Conservation (phyloP, 2,329 filamentous ascomycete genomes). For the Hymenoscyphus repandus region DNA sequence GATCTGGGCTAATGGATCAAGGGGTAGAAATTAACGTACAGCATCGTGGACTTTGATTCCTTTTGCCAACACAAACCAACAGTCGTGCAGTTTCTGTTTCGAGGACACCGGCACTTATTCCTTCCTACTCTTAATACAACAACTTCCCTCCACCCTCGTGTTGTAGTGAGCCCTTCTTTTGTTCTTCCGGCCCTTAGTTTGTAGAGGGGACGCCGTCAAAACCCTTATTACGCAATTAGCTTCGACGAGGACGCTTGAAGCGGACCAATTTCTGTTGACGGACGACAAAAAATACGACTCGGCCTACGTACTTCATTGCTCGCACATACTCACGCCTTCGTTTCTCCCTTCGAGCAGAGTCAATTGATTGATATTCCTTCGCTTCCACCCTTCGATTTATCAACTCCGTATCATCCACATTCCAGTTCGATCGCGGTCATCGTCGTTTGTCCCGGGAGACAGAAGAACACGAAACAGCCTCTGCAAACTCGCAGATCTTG, state of each 20-base stretch:
- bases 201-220: not conserved
- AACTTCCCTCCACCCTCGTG: not conserved
- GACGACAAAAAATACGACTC: not conserved
- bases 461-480: not conserved
- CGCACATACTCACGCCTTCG: not conserved
- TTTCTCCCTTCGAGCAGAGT: not conserved
- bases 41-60: not conserved
- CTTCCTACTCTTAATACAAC: not conserved
- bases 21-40: too few relatives aligned
- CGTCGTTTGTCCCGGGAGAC: not conserved
- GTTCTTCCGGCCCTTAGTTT: not conserved
- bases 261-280: slow-evolving; percentile 3
- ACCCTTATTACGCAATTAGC: not conserved
- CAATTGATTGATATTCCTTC: slow-evolving; percentile 5
- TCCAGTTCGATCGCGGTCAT: not conserved
- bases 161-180: not conserved
- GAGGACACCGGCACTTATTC: not conserved
- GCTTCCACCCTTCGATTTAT: not conserved
- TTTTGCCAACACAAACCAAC: not conserved
- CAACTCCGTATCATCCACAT: slow-evolving; percentile 1
- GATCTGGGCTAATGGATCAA: too few relatives aligned
- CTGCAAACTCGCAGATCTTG: not conserved
- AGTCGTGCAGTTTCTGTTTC: not conserved
- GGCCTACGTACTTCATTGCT: not conserved
- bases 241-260: slow-evolving; percentile 14